phyloP scores from a whole-genome alignment of 768 basidiomycete genomes.

The Trametes cingulata region DNA sequence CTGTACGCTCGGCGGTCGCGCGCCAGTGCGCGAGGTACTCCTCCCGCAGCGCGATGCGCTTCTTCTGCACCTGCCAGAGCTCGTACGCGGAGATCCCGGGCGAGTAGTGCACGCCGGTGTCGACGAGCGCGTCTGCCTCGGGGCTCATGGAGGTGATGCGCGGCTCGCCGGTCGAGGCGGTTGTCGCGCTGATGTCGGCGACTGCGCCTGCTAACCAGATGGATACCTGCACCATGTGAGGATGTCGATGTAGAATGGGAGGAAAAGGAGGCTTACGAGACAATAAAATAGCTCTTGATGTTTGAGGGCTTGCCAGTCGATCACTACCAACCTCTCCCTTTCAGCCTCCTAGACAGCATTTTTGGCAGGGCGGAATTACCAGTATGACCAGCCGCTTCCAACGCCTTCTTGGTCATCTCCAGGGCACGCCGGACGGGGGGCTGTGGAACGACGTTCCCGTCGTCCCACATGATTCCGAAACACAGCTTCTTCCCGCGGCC shows the following conservation, averaged over 20 bases:
- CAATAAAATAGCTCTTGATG: conserved; percentile 47
- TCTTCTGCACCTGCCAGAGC: conserved; percentile 67
- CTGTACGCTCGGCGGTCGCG: conserved; percentile 48
- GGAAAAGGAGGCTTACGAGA: conserved; percentile 37
- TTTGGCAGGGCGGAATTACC: conserved; percentile 38
- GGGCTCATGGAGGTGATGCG: conserved; percentile 28
- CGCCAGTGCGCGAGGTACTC: conserved; percentile 67
- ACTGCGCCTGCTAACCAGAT: conserved; percentile 28
- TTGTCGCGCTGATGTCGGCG: conserved; percentile 22
- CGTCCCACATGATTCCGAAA: conserved; percentile 65
- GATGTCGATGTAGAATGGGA: neutral
- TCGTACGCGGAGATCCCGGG: conserved; percentile 51
- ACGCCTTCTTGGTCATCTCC: conserved; percentile 52
- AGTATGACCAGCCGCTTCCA: conserved; percentile 63
- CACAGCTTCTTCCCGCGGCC: conserved; percentile 47
- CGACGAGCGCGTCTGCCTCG: conserved; percentile 4
- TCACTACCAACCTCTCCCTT: conserved; percentile 42
- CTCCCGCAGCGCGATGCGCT: conserved; percentile 49
- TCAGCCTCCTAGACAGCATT: neutral
- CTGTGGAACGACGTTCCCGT: conserved; percentile 58
- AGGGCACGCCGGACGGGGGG: conserved; percentile 67
- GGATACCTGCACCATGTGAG: conserved; percentile 17
- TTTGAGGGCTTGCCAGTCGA: conserved; percentile 65
- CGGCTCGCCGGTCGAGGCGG: conserved; percentile 27
- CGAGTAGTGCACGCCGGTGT: conserved; percentile 23